A percentile compares a stretch with the other conserved stretches of the same genome.
These are phyloP conservation scores for Exophiala oligosperma DNA, from an alignment of 2,329 filamentous ascomycete species.

Conservation along the genomic window DNA sequence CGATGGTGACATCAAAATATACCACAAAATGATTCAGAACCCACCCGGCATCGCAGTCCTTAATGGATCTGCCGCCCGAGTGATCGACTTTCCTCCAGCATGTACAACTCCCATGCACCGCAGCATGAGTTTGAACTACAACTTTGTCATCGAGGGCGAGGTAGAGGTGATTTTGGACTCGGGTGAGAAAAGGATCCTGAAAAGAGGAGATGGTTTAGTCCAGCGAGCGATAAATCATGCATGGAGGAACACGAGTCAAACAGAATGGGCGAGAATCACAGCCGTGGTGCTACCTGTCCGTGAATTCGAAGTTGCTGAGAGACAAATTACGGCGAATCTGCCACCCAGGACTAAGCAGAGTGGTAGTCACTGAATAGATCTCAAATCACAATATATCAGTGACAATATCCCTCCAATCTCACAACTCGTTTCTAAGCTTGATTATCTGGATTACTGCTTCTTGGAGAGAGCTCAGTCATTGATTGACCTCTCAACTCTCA, in stretches of 20 bases:
- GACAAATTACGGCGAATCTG: no score
- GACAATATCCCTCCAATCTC: no score
- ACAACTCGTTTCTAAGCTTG: no score
- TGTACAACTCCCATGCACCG: conserved; percentile 50
- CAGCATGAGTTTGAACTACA: conserved; percentile 56
- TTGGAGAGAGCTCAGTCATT: no score
- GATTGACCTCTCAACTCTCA: no score
- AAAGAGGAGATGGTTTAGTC: conserved; percentile 53
- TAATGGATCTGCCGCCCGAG: conserved; percentile 3
- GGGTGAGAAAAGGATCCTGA: conserved; percentile 47
- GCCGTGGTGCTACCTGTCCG: conserved; percentile 2
- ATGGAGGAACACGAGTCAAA: conserved; percentile 39
- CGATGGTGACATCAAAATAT: not conserved
- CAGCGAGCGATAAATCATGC: conserved; percentile 48
- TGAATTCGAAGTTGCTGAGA: no score
- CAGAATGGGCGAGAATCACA: conserved; percentile 19
- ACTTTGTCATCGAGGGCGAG: conserved; percentile 54
- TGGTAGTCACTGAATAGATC: no score
- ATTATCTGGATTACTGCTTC: no score
- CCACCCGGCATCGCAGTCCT: conserved; percentile 3
- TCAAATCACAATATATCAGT: no score
- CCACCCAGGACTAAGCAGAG: no score
- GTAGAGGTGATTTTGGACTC: conserved; percentile 53
- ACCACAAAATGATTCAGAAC: conserved; percentile 1
- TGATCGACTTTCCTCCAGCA: conserved; percentile 48